Percentiles rank a stretch among this genome's conserved stretches.
phyloP scores from a whole-genome alignment of 345 rosid genomes.

The Capsella bursapastoris region DNA sequence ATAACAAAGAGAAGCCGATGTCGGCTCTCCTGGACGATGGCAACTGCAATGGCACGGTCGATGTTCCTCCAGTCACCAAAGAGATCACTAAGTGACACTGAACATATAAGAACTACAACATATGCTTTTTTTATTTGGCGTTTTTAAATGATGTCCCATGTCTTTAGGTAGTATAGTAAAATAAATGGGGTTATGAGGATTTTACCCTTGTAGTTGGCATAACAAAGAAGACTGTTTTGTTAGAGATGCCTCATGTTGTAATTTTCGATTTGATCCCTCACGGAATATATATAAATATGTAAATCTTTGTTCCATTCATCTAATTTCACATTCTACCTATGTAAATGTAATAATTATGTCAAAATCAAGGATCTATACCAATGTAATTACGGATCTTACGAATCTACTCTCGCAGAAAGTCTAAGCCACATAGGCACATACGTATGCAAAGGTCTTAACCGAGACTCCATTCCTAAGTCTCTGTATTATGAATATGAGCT shows the following conservation, averaged over 20 bases:
- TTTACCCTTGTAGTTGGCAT: background rate
- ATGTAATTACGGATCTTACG: too few relatives aligned
- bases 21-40: conserved; percentile 41
- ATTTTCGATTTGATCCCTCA: background rate
- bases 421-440: background rate
- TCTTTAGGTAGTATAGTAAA: background rate
- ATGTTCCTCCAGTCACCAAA: conserved; percentile 43
- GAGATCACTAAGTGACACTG: conserved; percentile 36
- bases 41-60: conserved; percentile 36
- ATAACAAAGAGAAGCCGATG: conserved; percentile 34
- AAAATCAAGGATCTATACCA: background rate
- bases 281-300: background rate
- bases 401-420: background rate
- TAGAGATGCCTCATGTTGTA: conserved; percentile 7
- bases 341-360: background rate
- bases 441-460: background rate
- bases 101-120: background rate
- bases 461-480: background rate
- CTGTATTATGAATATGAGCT: background rate
- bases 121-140: background rate
- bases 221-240: background rate
- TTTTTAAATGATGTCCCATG: background rate
- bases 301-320: background rate
- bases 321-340: background rate
- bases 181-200: background rate